These are phyloP conservation scores for Garcia nutans DNA, from an alignment of 345 rosid species.

Conservation along the genomic window DNA sequence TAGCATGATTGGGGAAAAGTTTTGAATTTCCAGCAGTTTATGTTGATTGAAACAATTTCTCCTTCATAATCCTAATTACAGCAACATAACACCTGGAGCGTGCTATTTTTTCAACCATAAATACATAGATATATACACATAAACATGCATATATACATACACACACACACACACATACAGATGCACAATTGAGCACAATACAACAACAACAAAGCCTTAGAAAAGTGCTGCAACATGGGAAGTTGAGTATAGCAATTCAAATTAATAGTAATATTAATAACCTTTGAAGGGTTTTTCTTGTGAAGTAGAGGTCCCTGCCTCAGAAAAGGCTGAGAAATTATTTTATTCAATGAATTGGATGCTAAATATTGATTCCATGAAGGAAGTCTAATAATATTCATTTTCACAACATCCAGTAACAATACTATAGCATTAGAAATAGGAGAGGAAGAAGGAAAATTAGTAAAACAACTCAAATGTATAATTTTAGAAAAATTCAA, in stretches of 20 bases:
- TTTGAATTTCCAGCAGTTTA: background rate
- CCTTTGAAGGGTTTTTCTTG: slow-evolving; percentile 27
- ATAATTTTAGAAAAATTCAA: no score
- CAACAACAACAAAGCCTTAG: no score
- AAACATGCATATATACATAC: no score
- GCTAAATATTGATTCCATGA: slow-evolving; percentile 28
- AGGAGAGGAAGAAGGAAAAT: no score
- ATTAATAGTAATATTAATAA: background rate
- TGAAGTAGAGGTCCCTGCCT: slow-evolving; percentile 11
- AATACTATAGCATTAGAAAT: no score
- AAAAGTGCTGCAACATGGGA: background rate
- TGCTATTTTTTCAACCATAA: background rate
- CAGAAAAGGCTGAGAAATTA: slow-evolving; percentile 20
- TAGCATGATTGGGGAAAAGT: background rate
- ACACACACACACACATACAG: no score
- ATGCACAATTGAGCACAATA: no score
- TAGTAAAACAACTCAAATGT: no score
- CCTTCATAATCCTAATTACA: background rate
- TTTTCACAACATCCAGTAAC: slow-evolving; percentile 7
- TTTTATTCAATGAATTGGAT: slow-evolving; percentile 32
- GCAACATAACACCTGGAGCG: background rate
- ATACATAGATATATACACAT: no score
- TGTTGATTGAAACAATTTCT: background rate
- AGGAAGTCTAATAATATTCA: slow-evolving; percentile 25
- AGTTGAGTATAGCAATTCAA: slow-evolving; percentile 4